phyloP scores from a whole-genome alignment of 352 stramenopile species.

The Phytophthora boehmeriae region DNA sequence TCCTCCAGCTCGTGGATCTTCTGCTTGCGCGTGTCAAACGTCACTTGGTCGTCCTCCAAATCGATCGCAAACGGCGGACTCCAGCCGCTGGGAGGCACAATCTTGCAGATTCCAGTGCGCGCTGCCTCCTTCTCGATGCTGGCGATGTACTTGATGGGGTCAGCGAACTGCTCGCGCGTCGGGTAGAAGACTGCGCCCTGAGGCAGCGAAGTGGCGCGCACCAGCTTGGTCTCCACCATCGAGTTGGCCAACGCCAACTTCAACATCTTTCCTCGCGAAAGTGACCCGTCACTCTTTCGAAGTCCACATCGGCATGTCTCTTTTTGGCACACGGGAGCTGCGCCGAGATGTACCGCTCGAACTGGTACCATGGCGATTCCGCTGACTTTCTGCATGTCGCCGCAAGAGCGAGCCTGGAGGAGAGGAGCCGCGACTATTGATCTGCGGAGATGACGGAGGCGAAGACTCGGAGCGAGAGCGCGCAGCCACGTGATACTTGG shows the following conservation, averaged over 20 bases:
- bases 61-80: conserved; percentile 81
- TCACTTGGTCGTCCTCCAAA: conserved; percentile 50
- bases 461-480: not conserved
- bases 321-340: conserved; percentile 40
- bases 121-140: conserved; percentile 68
- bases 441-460: not conserved
- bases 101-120: conserved; percentile 96
- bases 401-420: conserved; percentile 18
- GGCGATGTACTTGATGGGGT: conserved; percentile 90
- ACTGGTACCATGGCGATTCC: conserved; percentile 26
- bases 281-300: conserved; percentile 23
- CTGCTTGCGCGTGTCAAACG: conserved; percentile 95
- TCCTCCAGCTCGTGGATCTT: conserved; percentile 89
- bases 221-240: conserved; percentile 57
- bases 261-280: conserved; percentile 61
- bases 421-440: conserved; percentile 17
- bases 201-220: conserved; percentile 34
- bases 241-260: conserved; percentile 65
- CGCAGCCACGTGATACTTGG: not conserved
- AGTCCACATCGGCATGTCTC: conserved; percentile 29
- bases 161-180: conserved; percentile 85
- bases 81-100: conserved; percentile 96
- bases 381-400: conserved; percentile 31
- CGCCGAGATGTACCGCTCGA: conserved; percentile 34
- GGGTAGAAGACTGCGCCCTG: conserved; percentile 73